Base-by-base conservation (phyloP, 345 rosid genomes). In the Murraya koenigii region DNA sequence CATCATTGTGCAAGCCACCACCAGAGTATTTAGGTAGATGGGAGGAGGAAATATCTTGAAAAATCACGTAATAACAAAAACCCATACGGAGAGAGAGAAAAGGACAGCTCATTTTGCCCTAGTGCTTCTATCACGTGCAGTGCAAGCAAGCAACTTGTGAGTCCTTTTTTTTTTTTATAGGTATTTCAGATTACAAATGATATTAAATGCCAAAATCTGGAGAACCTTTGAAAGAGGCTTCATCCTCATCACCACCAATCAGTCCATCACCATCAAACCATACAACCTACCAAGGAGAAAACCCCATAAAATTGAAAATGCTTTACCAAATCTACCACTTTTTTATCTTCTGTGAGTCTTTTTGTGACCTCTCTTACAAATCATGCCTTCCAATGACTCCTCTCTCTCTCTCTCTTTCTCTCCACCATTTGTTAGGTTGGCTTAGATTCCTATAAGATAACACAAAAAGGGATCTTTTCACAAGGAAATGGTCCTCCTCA, bases 401-500 rank as follows among this genome's bases (percentile, higher is more conserved):
- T 55, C 44, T 39, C 3, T 39, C 47, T 39, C 47, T 39, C 13
- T 36, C 36, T 64, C 3, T n/a, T n/a, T 74, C 26, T 35, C 58
- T 5, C 23, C 68, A 59, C 55, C 58, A 58, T 49, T 8, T 69
- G 67, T 69, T 59, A 19, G 78, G 72, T 64, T 49, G n/a, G 72
- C 17, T 49, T 64, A 78, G 80, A 80, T 81, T 78, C 84, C 69
- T 2, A 73, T n/a, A 23, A 44, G 77, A 78, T 72, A 72, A 62
- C 78, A 72, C 72, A 71, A 66, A 55, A 74, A 60, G 59, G 23
- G 41, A 52, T n/a, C 17, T n/a, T 61, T 80, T 84, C 80, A 84
- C 86, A 78, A 64, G 86, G 38, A 68, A 75, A 77, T 66, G 79
- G 63, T 61, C 77, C 75, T 58, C 81, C 19, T 64, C 76, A 2